A percentile compares a stretch with the other conserved stretches of the same genome.
Evolutionary conservation across 768 basidiomycete species (phyloP).

Genomic region (Lyophyllum semitale): DNA sequence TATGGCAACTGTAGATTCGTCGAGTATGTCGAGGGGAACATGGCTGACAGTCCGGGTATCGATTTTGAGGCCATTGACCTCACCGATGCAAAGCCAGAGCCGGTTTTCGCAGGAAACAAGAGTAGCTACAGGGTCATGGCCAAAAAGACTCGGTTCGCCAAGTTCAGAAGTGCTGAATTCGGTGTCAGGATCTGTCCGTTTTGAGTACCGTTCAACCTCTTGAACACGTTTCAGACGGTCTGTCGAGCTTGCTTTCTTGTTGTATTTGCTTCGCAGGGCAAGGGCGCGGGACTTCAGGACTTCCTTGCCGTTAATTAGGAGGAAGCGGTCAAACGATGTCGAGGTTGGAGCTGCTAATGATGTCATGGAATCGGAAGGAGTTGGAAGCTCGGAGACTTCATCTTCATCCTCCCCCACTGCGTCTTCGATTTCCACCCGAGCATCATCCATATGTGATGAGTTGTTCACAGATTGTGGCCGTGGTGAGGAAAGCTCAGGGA

Average conservation of each 20-base stretch:
- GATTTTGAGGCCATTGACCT: background rate
- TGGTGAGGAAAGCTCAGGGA: background rate
- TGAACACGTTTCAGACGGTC: constrained; percentile 3
- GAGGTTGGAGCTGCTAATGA: too few species aligned
- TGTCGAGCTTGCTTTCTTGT: background rate
- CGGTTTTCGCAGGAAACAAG: background rate
- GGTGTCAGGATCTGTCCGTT: too few species aligned
- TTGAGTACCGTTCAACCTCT: background rate
- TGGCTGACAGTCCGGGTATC: background rate
- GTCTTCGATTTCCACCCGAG: background rate
- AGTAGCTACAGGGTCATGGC: background rate
- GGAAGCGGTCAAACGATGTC: too few species aligned
- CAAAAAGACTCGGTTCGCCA: too few species aligned
- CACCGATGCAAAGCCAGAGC: background rate
- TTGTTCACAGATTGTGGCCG: background rate
- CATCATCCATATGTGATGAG: background rate
- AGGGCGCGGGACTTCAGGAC: background rate
- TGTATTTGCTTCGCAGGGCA: too few species aligned
- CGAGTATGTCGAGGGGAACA: background rate
- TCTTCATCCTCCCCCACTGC: constrained; percentile 6
- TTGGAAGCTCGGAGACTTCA: background rate
- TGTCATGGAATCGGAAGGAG: too few species aligned
- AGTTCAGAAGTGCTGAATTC: too few species aligned
- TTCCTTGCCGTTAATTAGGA: background rate
- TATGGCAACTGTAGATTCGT: background rate